Evolutionary conservation across 352 stramenopile species (phyloP), one percentile per base, ranked within the genome.

Genomic region (Blastocystis hominis): DNA sequence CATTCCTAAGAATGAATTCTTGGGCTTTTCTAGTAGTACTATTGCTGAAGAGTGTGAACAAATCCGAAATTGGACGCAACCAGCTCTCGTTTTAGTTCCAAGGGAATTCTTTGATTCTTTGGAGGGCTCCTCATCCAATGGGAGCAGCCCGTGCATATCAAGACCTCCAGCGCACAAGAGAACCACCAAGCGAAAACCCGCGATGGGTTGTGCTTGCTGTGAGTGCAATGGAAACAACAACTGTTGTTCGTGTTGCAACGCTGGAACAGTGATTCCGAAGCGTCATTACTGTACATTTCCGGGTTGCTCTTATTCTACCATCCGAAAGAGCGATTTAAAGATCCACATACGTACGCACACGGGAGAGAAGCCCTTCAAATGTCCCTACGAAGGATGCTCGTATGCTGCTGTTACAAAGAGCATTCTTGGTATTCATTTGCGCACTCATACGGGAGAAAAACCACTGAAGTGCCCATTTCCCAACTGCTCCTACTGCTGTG

Each of bases 301-400:
- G 15, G 76, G 76, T n/a, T 86, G 76, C 17, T 46, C 6, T 40
- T 86, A 86, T 70, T 69, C 76, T 34, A 76, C 76, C 20, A 86
- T 76, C 40, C 59, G 63, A 13, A 72, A 76, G 59, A 86, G 63
- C 38, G 63, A 76, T 47, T 30, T 86, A 30, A 72, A 56, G 38
- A 59, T 76, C 20, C 77, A 87, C 36, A 54, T 87, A 9, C 55
- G 46, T 20, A 87, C 42, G 15, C 77, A 87, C 63, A 87, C 77
- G 20, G 77, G 77, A n/a, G 77, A 87, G 44, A 75, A 64, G 44
- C 77, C 77, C 0, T 87, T 59, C 55, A 87, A 87, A 34, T 87
- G 77, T 64, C 46, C 66, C 38, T 75, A 77, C 34, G 38, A 40
- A 30, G 76, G 54, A 17, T 86, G 76, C 30, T 38, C 50, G 2